phyloP scores from a whole-genome alignment of 495 filamentous ascomycete genomes.

The Penicillium manginii region DNA sequence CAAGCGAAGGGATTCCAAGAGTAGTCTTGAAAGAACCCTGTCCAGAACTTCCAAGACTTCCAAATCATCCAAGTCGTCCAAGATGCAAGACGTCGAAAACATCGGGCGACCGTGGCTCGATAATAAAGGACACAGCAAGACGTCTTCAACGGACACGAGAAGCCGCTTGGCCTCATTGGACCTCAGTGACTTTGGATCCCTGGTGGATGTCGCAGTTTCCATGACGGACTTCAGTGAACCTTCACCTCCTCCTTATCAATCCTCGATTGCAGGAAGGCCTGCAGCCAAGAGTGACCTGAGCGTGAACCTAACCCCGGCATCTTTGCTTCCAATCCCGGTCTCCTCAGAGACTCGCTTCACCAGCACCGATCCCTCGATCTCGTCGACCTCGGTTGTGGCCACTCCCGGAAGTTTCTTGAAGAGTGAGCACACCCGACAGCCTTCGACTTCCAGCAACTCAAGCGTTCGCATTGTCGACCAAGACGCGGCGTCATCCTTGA shows the following conservation, averaged over 20 bases:
- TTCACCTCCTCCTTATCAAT: constrained; percentile 37
- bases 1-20: constrained; percentile 22
- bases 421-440: constrained; percentile 11
- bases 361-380: background rate
- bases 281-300: constrained; percentile 3
- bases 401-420: constrained; percentile 11
- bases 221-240: constrained; percentile 33
- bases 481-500: background rate
- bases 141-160: constrained; percentile 14
- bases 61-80: constrained; percentile 23
- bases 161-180: constrained; percentile 38
- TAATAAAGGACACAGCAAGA: constrained; percentile 28
- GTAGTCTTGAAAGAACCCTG: constrained; percentile 23
- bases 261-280: constrained; percentile 11
- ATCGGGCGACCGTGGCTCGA: constrained; percentile 49
- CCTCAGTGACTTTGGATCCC: constrained; percentile 38
- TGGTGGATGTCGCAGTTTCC: constrained; percentile 43
- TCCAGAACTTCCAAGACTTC: constrained; percentile 18
- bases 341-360: constrained; percentile 3
- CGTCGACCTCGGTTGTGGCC: constrained; percentile 11
- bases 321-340: constrained; percentile 3
- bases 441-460: constrained; percentile 15
- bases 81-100: constrained; percentile 41
- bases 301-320: background rate
- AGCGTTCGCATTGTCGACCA: constrained; percentile 8